Percentiles rank a stretch among this genome's conserved stretches.
These are phyloP conservation scores for Penicillium canariense DNA, from an alignment of 495 filamentous ascomycete genomes.

Conservation along the genomic window DNA sequence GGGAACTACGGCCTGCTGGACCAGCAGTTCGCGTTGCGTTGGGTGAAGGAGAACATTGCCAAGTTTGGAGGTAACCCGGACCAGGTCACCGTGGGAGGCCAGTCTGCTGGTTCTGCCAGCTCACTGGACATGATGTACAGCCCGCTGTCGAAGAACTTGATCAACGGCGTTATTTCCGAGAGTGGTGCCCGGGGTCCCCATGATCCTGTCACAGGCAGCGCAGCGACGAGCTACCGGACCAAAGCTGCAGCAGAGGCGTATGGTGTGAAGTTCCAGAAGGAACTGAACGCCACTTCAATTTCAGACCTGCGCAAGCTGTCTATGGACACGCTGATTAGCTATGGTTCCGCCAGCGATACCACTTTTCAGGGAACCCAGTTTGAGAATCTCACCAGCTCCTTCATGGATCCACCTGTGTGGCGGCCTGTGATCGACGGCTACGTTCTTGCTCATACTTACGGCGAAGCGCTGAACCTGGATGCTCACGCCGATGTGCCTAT, in stretches of 20 bases:
- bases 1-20: constrained; percentile 40
- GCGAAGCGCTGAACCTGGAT: constrained; percentile 2
- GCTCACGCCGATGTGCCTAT: constrained; percentile 18
- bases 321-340: background rate
- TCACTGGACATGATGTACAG: constrained; percentile 20
- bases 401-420: too few relatives aligned
- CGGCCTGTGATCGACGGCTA: constrained; percentile 18
- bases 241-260: constrained; percentile 12
- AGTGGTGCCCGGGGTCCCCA: constrained; percentile 18
- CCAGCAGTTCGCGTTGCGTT: constrained; percentile 40
- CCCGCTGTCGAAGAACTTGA: constrained; percentile 5
- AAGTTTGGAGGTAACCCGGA: constrained; percentile 44
- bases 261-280: constrained; percentile 13
- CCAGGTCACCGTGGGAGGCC: constrained; percentile 43
- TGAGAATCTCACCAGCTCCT: too few relatives aligned
- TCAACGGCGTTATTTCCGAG: constrained; percentile 15
- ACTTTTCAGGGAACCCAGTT: too few relatives aligned
- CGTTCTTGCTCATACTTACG: constrained; percentile 13
- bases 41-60: constrained; percentile 47
- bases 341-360: too few relatives aligned
- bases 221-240: constrained; percentile 10
- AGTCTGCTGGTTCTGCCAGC: constrained; percentile 50
- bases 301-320: background rate
- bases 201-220: constrained; percentile 14
- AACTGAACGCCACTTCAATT: background rate